phyloP scores from a whole-genome alignment of 1,284 basidiomycete species.

The Pseudozyma thailandica region DNA sequence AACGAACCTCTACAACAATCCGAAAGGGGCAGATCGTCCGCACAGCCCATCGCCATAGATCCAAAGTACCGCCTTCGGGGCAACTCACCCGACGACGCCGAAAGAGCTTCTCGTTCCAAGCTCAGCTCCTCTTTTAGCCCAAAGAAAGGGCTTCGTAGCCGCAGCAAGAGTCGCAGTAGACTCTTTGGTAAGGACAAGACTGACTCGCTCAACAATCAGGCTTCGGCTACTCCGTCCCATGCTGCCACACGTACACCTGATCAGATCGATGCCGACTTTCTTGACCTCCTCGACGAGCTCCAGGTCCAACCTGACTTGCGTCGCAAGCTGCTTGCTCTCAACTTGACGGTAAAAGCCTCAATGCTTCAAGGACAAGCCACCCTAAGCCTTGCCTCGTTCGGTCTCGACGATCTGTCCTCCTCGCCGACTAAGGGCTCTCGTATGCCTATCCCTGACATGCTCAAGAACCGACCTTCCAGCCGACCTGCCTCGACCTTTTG shows the following conservation, averaged over 20 bases:
- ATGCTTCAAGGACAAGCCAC: conserved; percentile 85
- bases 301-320: conserved; percentile 80
- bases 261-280: conserved; percentile 57
- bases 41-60: conserved; percentile 32
- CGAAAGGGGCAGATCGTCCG: conserved; percentile 9
- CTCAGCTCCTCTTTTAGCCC: conserved; percentile 40
- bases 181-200: conserved; percentile 43
- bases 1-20: conserved; percentile 23
- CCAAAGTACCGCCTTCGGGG: conserved; percentile 47
- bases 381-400: conserved; percentile 72
- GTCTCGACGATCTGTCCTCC: conserved; percentile 16
- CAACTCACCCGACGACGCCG: conserved; percentile 34
- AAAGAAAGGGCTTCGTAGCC: conserved; percentile 28
- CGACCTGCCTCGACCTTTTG: conserved; percentile 24
- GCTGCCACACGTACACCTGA: conserved; percentile 24
- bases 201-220: conserved; percentile 27
- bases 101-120: conserved; percentile 18
- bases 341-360: conserved; percentile 83
- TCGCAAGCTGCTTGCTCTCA: conserved; percentile 80
- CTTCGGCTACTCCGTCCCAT: conserved; percentile 4
- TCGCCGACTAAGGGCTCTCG: conserved; percentile 27
- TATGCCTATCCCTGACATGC: conserved; percentile 44
- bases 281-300: conserved; percentile 52
- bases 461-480: conserved; percentile 19
- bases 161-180: conserved; percentile 37